Evolutionary conservation across 768 basidiomycete species (phyloP).

Genomic region (Baorangia bicolor): DNA sequence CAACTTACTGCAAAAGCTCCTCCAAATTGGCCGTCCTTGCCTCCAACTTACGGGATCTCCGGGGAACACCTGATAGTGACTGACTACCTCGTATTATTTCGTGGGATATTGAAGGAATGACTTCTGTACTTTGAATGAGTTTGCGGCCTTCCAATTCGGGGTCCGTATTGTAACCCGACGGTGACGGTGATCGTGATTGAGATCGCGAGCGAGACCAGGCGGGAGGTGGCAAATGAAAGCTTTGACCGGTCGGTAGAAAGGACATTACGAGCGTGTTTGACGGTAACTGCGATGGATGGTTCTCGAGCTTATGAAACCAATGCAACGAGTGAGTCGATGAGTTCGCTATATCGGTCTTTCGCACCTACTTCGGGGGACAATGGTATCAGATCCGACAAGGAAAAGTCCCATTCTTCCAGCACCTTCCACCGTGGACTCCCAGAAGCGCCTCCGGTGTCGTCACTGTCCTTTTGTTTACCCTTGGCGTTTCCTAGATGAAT

Average conservation of each 20-base stretch:
- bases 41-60: slow-evolving; percentile 26
- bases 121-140: slow-evolving; percentile 34
- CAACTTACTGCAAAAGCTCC: slow-evolving; percentile 66
- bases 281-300: slow-evolving; percentile 50
- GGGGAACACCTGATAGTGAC: slow-evolving; percentile 13
- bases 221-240: slow-evolving; percentile 55
- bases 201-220: slow-evolving; percentile 26
- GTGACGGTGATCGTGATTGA: slow-evolving; percentile 49
- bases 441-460: slow-evolving; percentile 5
- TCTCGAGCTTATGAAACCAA: slow-evolving; percentile 32
- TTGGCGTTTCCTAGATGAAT: slow-evolving; percentile 28
- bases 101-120: slow-evolving; percentile 16
- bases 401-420: slow-evolving; percentile 66
- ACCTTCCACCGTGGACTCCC: slow-evolving; percentile 55
- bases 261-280: slow-evolving; percentile 73
- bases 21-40: slow-evolving; percentile 59
- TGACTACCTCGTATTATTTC: slow-evolving; percentile 19
- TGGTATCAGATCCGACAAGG: slow-evolving; percentile 55
- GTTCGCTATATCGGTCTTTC: slow-evolving; percentile 4
- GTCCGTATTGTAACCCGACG: slow-evolving; percentile 70
- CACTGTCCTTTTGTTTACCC: slow-evolving; percentile 46
- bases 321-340: slow-evolving; percentile 8
- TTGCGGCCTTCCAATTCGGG: slow-evolving; percentile 57
- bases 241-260: slow-evolving; percentile 58
- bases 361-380: slow-evolving; percentile 61